Conservation (phyloP, 345 rosid species). For the Populus tremula region DNA sequence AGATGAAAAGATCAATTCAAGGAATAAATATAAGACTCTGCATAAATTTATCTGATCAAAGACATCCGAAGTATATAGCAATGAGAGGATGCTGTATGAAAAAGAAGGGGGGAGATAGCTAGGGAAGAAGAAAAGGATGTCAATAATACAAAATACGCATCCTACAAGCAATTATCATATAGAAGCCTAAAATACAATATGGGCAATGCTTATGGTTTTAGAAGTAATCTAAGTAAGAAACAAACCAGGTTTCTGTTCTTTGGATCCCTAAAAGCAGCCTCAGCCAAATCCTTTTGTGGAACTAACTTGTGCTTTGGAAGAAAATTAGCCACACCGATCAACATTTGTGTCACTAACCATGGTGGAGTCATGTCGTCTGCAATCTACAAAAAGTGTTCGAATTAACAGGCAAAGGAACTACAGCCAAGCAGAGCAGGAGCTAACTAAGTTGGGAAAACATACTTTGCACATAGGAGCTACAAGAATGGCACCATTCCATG, state of each 20-base stretch:
- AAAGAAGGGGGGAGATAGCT: not conserved
- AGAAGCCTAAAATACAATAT: not conserved
- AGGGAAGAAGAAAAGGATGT: not conserved
- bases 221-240: conserved; percentile 17
- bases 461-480: conserved; percentile 99
- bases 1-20: not conserved
- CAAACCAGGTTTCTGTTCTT: conserved; percentile 62
- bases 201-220: not conserved
- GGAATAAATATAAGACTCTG: not conserved
- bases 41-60: not conserved
- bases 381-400: conserved; percentile 44
- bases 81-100: not conserved
- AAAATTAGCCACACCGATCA: conserved; percentile 66
- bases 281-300: conserved; percentile 85
- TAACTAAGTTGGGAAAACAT: conserved; percentile 23
- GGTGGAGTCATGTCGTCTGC: conserved; percentile 89
- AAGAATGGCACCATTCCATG: conserved; percentile 86
- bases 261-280: conserved; percentile 62
- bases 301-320: conserved; percentile 82
- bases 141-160: not conserved
- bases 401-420: conserved; percentile 1
- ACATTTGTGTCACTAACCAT: conserved; percentile 45
- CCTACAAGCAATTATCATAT: not conserved
- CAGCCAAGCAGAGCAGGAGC: conserved; percentile 5
- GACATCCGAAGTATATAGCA: not conserved